phyloP scores from a whole-genome alignment of 371 early-diverging fungal genomes.

The Mortierella sp. region DNA sequence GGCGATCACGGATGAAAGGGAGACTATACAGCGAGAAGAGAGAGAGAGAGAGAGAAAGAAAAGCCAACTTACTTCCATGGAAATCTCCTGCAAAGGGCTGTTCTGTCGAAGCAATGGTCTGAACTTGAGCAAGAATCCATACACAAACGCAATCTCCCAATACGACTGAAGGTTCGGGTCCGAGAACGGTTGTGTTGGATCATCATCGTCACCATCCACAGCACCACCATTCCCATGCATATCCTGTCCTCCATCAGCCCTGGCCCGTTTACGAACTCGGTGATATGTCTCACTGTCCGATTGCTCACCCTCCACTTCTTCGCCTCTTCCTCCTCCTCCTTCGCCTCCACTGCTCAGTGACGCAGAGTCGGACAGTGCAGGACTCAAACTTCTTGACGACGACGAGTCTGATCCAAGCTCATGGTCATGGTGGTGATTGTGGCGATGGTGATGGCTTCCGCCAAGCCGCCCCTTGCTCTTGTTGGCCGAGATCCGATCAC shows the following conservation, averaged over 20 bases:
- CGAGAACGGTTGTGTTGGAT: slow-evolving; percentile 7
- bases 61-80: slow-evolving; percentile 23
- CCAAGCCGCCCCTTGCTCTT: background rate
- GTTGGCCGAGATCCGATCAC: slow-evolving; percentile 3
- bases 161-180: slow-evolving; percentile 10
- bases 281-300: too few relatives aligned
- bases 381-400: slow-evolving; percentile 58
- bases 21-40: too few relatives aligned
- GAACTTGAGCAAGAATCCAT: slow-evolving; percentile 47
- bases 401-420: slow-evolving; percentile 69
- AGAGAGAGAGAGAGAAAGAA: background rate
- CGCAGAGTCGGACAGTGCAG: too few relatives aligned
- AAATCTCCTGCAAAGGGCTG: slow-evolving; percentile 32
- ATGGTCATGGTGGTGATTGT: too few relatives aligned
- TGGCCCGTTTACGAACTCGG: too few relatives aligned
- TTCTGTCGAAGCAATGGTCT: slow-evolving; percentile 27
- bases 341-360: slow-evolving; percentile 38
- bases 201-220: slow-evolving; percentile 4
- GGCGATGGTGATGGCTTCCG: too few relatives aligned
- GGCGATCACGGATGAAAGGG: too few relatives aligned
- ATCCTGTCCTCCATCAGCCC: too few relatives aligned
- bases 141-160: slow-evolving; percentile 40
- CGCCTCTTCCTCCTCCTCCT: too few relatives aligned
- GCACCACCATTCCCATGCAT: too few relatives aligned
- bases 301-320: too few relatives aligned